Percentiles rank a stretch among this genome's conserved stretches.
These are phyloP conservation scores for Aspergillus hiratsukae DNA, from an alignment of 2,329 filamentous ascomycete species.

Conservation along the genomic window DNA sequence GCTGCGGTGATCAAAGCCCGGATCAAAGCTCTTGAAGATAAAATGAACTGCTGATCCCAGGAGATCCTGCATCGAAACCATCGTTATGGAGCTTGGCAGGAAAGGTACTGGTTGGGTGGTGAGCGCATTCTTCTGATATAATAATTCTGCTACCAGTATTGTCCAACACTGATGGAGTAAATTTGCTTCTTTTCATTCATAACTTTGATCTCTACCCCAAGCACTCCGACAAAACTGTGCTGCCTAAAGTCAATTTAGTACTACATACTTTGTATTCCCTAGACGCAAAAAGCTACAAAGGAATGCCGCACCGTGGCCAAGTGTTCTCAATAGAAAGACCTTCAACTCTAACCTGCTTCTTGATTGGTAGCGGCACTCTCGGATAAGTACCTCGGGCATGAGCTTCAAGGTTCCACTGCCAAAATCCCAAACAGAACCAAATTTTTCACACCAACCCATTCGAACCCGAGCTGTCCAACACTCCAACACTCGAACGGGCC, in stretches of 20 bases:
- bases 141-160: not conserved
- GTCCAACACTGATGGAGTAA: not conserved
- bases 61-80: not conserved
- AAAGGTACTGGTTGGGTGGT: not conserved
- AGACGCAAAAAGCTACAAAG: not conserved
- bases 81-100: not conserved
- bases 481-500: not conserved
- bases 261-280: too few species aligned
- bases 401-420: not conserved
- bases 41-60: not conserved
- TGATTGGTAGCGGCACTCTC: not conserved
- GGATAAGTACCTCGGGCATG: not conserved
- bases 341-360: not conserved
- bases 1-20: slow-evolving; percentile 12
- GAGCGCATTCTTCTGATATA: not conserved
- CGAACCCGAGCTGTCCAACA: too few species aligned
- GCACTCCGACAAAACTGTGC: not conserved
- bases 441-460: not conserved
- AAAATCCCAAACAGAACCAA: not conserved
- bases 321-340: not conserved
- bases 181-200: not conserved
- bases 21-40: slow-evolving; percentile 7
- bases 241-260: not conserved
- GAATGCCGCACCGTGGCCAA: not conserved
- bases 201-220: not conserved